Conservation (phyloP, 805 yeast genomes). For the Ogataea pilisensis region DNA sequence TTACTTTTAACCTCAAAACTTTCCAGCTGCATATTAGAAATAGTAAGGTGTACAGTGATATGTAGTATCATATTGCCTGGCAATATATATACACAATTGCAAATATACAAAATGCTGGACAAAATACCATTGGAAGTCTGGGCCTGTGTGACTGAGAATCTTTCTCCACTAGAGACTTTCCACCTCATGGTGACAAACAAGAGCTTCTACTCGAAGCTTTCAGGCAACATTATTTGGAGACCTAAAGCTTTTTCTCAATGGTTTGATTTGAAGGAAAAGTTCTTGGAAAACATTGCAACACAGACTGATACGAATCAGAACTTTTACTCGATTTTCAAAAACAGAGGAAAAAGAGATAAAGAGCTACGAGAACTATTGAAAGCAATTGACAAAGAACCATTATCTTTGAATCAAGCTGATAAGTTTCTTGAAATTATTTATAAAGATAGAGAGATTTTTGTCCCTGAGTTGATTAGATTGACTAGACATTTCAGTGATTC, state of each 20-base stretch:
- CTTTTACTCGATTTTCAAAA: not conserved
- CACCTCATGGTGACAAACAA: slow-evolving; percentile 8
- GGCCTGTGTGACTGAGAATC: slow-evolving; percentile 8
- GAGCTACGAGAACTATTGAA: not conserved
- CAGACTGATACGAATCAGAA: not conserved
- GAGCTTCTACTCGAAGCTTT: slow-evolving; percentile 4
- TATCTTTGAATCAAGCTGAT: not conserved
- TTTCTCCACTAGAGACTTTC: slow-evolving; percentile 11
- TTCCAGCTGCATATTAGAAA: too few relatives aligned
- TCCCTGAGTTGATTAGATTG: slow-evolving; percentile 20
- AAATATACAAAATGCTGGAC: not conserved
- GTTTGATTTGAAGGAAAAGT: slow-evolving; percentile 2
- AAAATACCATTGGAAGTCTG: slow-evolving; percentile 22
- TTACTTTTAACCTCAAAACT: too few relatives aligned
- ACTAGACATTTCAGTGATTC: slow-evolving; percentile 14
- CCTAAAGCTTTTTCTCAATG: slow-evolving; percentile 9
- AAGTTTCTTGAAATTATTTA: not conserved
- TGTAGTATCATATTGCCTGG: too few relatives aligned
- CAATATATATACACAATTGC: too few relatives aligned
- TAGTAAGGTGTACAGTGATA: too few relatives aligned
- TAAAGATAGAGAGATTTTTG: slow-evolving; percentile 1
- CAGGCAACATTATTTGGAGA: slow-evolving; percentile 19
- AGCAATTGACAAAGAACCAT: not conserved
- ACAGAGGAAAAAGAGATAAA: not conserved
- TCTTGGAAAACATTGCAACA: not conserved